Conservation (phyloP, 139 green algal species). For the Tetraselmis striata region DNA sequence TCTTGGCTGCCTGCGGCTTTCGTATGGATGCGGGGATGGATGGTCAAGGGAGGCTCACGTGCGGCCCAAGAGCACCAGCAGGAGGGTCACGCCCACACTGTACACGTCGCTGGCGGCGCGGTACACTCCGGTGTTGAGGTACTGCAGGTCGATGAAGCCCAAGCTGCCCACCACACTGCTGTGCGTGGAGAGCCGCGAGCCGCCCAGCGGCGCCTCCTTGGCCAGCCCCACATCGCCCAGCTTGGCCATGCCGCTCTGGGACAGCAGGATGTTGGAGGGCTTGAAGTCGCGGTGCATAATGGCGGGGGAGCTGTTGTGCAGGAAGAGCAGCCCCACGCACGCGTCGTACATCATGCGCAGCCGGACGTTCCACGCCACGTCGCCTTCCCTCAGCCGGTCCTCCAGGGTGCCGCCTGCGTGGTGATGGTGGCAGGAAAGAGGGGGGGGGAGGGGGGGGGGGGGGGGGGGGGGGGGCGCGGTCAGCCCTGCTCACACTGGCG, state of each 20-base stretch:
- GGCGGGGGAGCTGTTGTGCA: not conserved
- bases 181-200: too few relatives aligned
- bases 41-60: too few relatives aligned
- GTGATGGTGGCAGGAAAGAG: too few relatives aligned
- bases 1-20: too few relatives aligned
- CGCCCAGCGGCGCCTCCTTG: too few relatives aligned
- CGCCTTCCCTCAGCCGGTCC: not conserved
- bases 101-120: not conserved
- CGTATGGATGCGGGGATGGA: too few relatives aligned
- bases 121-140: not conserved
- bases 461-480: too few relatives aligned
- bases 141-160: not conserved
- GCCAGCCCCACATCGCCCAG: not conserved
- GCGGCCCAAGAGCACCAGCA: not conserved
- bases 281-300: not conserved
- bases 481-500: too few relatives aligned
- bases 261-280: not conserved
- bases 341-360: not conserved
- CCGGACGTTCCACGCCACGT: not conserved
- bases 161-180: too few relatives aligned
- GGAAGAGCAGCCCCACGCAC: not conserved
- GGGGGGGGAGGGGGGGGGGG: too few relatives aligned
- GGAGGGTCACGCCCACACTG: not conserved
- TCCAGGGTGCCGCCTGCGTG: not conserved
- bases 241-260: not conserved